A percentile compares a stretch with the other conserved stretches of the same genome.
These are phyloP conservation scores for Xylariomycetidae sp. DNA, from an alignment of 2,329 filamentous ascomycete genomes.

Conservation along the genomic window DNA sequence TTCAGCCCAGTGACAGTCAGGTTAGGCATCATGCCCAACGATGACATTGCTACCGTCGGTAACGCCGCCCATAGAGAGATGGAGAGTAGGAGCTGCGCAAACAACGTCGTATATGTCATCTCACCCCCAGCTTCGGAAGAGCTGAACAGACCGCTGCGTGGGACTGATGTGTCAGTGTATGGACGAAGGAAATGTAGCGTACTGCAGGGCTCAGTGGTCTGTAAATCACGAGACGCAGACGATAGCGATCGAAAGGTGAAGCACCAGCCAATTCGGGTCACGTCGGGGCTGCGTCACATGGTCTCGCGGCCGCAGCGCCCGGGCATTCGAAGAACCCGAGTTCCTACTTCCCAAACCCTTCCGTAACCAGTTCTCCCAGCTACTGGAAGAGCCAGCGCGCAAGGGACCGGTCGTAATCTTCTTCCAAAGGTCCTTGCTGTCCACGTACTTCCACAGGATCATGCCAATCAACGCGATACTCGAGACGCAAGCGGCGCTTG, in stretches of 20 bases:
- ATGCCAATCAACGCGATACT: neutral
- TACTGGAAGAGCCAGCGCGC: neutral
- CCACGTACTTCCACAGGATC: conserved; percentile 2
- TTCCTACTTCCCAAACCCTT: neutral
- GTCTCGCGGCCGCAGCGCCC: conserved; percentile 2
- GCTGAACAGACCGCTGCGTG: too few relatives aligned
- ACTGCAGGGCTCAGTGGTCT: neutral
- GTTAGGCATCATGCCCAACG: too few relatives aligned
- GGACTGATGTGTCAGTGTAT: too few relatives aligned
- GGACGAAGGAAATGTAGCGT: too few relatives aligned
- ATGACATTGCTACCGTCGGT: too few relatives aligned
- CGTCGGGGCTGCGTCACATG: conserved; percentile 3
- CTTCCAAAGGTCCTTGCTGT: conserved; percentile 4
- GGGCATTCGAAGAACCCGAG: conserved; percentile 4
- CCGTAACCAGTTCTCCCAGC: neutral
- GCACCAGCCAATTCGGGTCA: conserved; percentile 17
- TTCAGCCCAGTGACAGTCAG: too few relatives aligned
- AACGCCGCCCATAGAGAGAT: too few relatives aligned
- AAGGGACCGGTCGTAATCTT: neutral
- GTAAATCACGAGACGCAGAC: conserved; percentile 15
- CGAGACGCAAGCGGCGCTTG: conserved; percentile 9
- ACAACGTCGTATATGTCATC: too few relatives aligned
- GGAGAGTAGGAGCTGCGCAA: too few relatives aligned
- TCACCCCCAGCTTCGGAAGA: too few relatives aligned
- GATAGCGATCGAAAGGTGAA: conserved; percentile 16